Conservation (phyloP, 441 rosid species). For the Euphorbia schlechtendalii region DNA sequence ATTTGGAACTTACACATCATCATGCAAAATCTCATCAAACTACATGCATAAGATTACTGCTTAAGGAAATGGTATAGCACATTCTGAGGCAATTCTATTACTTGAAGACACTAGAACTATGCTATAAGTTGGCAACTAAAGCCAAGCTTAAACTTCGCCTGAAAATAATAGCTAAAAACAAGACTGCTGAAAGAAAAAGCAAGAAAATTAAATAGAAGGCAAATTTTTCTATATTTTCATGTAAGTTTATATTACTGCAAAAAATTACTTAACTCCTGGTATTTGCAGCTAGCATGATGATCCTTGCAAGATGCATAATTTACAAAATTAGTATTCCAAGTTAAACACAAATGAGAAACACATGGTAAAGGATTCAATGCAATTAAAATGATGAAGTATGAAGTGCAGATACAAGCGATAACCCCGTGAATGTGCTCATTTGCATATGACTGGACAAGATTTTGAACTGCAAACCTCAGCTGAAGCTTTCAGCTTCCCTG, state of each 20-base stretch:
- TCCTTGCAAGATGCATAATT: not conserved
- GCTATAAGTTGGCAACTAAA: not conserved
- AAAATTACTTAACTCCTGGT: not conserved
- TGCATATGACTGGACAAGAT: constrained; percentile 47
- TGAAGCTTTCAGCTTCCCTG: constrained; percentile 26
- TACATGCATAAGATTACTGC: not conserved
- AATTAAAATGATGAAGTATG: not conserved
- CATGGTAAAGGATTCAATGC: not conserved
- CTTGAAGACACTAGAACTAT: not conserved
- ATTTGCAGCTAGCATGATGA: not conserved
- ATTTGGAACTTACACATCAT: constrained; percentile 4
- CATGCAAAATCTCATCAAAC: not conserved
- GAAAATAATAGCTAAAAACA: not conserved
- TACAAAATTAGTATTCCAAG: no score
- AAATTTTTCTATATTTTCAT: not conserved
- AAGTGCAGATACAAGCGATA: constrained; percentile 19
- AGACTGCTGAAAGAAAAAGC: not conserved
- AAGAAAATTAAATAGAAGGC: constrained; percentile 4
- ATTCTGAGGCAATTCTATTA: not conserved
- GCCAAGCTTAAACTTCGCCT: not conserved
- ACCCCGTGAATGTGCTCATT: constrained; percentile 43
- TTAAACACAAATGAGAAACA: not conserved
- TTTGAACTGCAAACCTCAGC: constrained; percentile 37
- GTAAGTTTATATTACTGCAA: not conserved
- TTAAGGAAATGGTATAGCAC: not conserved